Evolutionary conservation across 495 filamentous ascomycete species (phyloP).

Genomic region (Evernia prunastri): DNA sequence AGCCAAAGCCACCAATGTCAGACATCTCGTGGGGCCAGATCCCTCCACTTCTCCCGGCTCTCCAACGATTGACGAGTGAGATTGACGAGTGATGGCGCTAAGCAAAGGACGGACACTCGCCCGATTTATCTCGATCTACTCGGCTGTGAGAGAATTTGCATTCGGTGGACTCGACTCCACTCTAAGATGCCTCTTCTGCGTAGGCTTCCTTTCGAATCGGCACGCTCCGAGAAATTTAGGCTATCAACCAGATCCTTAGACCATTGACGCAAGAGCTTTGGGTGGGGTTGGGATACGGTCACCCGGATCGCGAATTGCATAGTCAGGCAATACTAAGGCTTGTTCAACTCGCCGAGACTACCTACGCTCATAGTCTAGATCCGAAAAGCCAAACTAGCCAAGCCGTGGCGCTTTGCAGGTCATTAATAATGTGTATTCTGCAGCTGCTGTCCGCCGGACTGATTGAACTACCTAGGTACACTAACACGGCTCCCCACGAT

Average conservation of each 20-base stretch:
- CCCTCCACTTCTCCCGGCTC: not conserved
- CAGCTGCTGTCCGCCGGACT: slow-evolving; percentile 10
- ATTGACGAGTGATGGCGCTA: not conserved
- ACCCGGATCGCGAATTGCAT: slow-evolving; percentile 1
- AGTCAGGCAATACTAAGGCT: not conserved
- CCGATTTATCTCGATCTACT: not conserved
- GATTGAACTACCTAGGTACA: not conserved
- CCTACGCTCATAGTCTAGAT: slow-evolving; percentile 13
- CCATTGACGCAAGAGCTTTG: slow-evolving; percentile 1
- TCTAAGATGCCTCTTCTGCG: not conserved
- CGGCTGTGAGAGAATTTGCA: not conserved
- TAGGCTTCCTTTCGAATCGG: slow-evolving; percentile 2
- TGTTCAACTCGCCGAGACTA: not conserved
- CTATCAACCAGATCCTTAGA: not conserved
- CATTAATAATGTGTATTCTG: not conserved
- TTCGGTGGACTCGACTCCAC: not conserved
- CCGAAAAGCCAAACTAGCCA: not conserved
- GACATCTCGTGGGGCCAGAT: slow-evolving; percentile 1
- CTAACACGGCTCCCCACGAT: not conserved
- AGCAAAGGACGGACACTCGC: not conserved
- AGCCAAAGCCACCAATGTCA: slow-evolving; percentile 8
- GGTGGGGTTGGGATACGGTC: not conserved
- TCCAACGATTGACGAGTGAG: not conserved
- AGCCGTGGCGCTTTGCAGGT: slow-evolving; percentile 13
- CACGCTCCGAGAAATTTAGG: not conserved